Evolutionary conservation across 1,284 basidiomycete genomes (phyloP), one percentile per base, ranked within the genome.

Genomic region (Trichosporon ovoides): DNA sequence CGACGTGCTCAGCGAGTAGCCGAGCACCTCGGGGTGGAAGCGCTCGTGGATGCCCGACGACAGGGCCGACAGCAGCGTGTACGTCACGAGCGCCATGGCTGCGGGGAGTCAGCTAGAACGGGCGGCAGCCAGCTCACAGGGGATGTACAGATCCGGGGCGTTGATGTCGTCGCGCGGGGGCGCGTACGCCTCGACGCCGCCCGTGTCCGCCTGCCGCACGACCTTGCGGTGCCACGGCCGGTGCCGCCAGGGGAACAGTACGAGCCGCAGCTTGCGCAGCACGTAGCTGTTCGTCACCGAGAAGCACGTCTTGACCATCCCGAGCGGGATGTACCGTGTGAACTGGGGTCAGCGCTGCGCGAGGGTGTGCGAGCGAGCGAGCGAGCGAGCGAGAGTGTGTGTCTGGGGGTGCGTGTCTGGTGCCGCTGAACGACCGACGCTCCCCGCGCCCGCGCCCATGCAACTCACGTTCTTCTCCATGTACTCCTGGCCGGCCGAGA

Each of bases 201-300:
- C 46, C 82, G 66, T 65, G 16, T 71, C 70, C 13, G 62, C 60
- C 11, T 65, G 61, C 52, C 86, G 81, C 38, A 79, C 80, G 14
- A 85, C 76, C 58, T 84, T 83, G 14, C 91, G 81, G 1, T 84
- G 82, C 87, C 89, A 91, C 0, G 89, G 86, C 61, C 83, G 85
- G 72, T 98, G 94, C 40, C 86, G 79, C 96, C 96, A 98, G 0
- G 96, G 96, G 68, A 97, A 98, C 40, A 98, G 80, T n/a, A 98
- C 81, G 24, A 98, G 81, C 16, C 85, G 84, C 4, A 98, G 80
- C 75, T 98, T 98, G 70, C 84, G 84, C 36, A 98, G 85, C 49
- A 98, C 95, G 73, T 98, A 98, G 2, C 86, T 88, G 75, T 97
- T 98, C 20, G 91, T 94, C 14, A 98, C 96, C 73, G 97, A 93